Percentiles rank a stretch among this genome's conserved stretches.
phyloP scores from a whole-genome alignment of 208 protist species.

The Polymyxa betae region DNA sequence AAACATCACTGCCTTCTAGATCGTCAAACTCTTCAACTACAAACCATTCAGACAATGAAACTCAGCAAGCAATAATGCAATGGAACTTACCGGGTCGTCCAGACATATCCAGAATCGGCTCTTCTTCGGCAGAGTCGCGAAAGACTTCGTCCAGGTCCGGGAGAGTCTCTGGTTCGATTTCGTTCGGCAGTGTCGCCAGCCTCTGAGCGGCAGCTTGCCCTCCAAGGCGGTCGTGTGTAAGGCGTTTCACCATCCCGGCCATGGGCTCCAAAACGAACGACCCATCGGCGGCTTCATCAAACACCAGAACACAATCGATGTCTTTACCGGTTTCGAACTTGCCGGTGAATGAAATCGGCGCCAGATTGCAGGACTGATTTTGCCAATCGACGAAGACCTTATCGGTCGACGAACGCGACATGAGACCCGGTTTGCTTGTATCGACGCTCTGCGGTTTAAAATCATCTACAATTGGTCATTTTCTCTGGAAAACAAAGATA shows the following conservation, averaged over 20 bases:
- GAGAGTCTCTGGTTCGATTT: neutral
- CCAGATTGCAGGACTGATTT: neutral
- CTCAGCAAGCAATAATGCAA: neutral
- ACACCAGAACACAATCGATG: conserved; percentile 37
- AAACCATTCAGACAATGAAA: neutral
- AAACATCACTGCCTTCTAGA: neutral
- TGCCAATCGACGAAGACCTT: conserved; percentile 19
- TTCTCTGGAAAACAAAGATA: neutral
- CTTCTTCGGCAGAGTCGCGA: neutral
- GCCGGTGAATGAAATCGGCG: conserved; percentile 32
- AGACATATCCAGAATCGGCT: neutral
- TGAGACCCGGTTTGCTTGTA: neutral
- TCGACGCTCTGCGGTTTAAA: conserved; percentile 16
- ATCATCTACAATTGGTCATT: neutral
- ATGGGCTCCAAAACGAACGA: neutral
- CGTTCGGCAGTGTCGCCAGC: neutral
- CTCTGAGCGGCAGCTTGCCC: neutral
- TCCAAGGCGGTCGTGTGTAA: conserved; percentile 18
- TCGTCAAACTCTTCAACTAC: neutral
- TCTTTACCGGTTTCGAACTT: conserved; percentile 22
- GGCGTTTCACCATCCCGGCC: neutral
- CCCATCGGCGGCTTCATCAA: conserved; percentile 12
- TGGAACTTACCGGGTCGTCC: neutral
- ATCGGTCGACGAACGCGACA: neutral
- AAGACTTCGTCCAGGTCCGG: neutral